phyloP scores from a whole-genome alignment of 169 alveolate genomes.

The Cryptosporidium xiaoi region DNA sequence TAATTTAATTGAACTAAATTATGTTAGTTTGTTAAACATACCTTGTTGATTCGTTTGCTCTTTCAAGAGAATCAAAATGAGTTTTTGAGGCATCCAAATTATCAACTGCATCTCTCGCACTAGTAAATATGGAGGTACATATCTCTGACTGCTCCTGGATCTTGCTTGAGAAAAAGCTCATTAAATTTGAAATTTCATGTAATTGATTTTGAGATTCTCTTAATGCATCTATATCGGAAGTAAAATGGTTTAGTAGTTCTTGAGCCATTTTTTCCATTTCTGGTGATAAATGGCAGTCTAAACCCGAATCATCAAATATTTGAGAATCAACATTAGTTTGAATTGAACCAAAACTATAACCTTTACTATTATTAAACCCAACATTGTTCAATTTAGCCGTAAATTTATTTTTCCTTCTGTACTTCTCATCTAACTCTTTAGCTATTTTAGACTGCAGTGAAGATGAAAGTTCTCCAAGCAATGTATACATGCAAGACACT shows the following conservation, averaged over 20 bases:
- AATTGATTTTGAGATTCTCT: conserved; percentile 54
- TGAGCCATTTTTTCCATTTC: conserved; percentile 70
- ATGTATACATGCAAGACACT: conserved; percentile 40
- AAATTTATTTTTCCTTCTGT: conserved; percentile 23
- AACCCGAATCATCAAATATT: conserved; percentile 3
- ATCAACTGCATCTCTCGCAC: conserved; percentile 54
- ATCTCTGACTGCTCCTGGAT: conserved; percentile 67
- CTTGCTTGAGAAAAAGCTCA: conserved; percentile 57
- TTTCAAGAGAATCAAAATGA: conserved; percentile 27
- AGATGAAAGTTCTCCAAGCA: conserved; percentile 59
- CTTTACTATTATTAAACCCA: not conserved
- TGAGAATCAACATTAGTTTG: not conserved
- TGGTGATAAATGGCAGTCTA: conserved; percentile 24
- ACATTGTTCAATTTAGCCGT: not conserved
- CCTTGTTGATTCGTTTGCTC: conserved; percentile 6
- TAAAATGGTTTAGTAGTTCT: conserved; percentile 36
- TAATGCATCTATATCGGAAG: conserved; percentile 65
- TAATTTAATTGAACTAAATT: not conserved
- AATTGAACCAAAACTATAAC: not conserved
- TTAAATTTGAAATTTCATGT: conserved; percentile 57
- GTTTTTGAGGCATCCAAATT: conserved; percentile 15
- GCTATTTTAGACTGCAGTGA: conserved; percentile 43
- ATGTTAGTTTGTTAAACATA: conserved; percentile 1
- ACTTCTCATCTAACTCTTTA: conserved; percentile 22
- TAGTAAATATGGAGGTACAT: conserved; percentile 14